A percentile compares a stretch with the other conserved stretches of the same genome.
These are phyloP conservation scores for Lepidium aucheri DNA, from an alignment of 345 rosid species.

Conservation along the genomic window DNA sequence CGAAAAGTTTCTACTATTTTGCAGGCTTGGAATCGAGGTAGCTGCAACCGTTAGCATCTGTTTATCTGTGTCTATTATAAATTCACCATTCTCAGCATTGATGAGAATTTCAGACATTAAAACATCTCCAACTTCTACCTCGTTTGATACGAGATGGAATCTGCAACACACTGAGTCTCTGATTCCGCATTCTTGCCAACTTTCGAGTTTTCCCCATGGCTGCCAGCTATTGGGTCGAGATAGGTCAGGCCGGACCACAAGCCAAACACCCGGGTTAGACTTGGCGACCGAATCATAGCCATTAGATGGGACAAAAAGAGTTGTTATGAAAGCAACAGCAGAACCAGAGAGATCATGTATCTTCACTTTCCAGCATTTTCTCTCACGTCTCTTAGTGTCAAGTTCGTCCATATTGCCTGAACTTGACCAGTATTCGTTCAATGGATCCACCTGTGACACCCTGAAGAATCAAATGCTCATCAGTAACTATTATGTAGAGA, in stretches of 20 bases:
- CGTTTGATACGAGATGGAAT: constrained; percentile 74
- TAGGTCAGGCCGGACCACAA: constrained; percentile 76
- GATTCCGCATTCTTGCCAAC: constrained; percentile 93
- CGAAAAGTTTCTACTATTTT: constrained; percentile 85
- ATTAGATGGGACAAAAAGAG: constrained; percentile 91
- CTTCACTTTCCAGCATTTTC: constrained; percentile 98
- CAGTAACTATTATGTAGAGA: not conserved
- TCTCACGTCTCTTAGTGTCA: constrained; percentile 72
- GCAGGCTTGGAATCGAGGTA: constrained; percentile 82
- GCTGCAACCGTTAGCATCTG: constrained; percentile 53
- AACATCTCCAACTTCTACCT: constrained; percentile 65
- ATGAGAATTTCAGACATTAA: constrained; percentile 79
- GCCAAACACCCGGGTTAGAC: constrained; percentile 97
- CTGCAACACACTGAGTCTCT: constrained; percentile 84
- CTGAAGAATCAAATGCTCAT: constrained; percentile 34
- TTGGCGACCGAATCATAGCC: constrained; percentile 98
- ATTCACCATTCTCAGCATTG: constrained; percentile 80
- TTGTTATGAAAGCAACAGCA: constrained; percentile 94
- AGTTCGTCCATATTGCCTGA: constrained; percentile 40
- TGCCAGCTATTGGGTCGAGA: constrained; percentile 86
- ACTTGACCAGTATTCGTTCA: constrained; percentile 57
- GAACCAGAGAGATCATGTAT: constrained; percentile 96
- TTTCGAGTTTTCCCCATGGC: constrained; percentile 98
- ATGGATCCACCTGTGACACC: constrained; percentile 58
- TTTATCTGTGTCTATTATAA: constrained; percentile 74